phyloP scores from a whole-genome alignment of 768 basidiomycete genomes.

The Rickenella mellea region DNA sequence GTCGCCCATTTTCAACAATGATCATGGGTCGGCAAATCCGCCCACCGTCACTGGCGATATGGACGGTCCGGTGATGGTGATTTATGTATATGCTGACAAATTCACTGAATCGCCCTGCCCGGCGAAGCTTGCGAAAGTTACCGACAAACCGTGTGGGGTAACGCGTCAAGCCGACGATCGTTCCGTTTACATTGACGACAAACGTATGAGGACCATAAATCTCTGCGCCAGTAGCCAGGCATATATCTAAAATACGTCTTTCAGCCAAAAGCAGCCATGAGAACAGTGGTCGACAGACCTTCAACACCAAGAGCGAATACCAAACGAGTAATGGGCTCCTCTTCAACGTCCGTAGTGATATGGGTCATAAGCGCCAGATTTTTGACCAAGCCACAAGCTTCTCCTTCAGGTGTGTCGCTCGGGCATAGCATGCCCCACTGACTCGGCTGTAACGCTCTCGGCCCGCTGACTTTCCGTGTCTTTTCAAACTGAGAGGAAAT shows the following conservation, averaged over 20 bases:
- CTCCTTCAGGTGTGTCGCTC: slow-evolving; percentile 98
- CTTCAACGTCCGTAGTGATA: slow-evolving; percentile 97
- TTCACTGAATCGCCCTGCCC: slow-evolving; percentile 87
- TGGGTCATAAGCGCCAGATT: slow-evolving; percentile 99
- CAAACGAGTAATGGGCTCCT: slow-evolving; percentile 83
- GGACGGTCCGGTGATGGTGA: slow-evolving; percentile 87
- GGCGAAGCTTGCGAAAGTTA: slow-evolving; percentile 86
- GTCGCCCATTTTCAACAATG: slow-evolving; percentile 77
- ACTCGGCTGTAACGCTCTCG: slow-evolving; percentile 91
- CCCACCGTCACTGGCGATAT: slow-evolving; percentile 95
- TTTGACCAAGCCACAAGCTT: slow-evolving; percentile 97
- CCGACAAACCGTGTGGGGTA: slow-evolving; percentile 77
- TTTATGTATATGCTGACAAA: slow-evolving; percentile 97
- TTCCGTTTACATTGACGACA: slow-evolving; percentile 95
- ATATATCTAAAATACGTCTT: slow-evolving; percentile 54
- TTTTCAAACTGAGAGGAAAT: slow-evolving; percentile 99
- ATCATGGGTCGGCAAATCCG: slow-evolving; percentile 97
- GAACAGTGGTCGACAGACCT: slow-evolving; percentile 39
- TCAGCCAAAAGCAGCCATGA: slow-evolving; percentile 6
- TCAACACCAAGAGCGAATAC: slow-evolving; percentile 96
- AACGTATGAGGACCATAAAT: slow-evolving; percentile 91
- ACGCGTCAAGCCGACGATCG: slow-evolving; percentile 87
- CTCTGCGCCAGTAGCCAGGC: slow-evolving; percentile 85
- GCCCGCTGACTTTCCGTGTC: slow-evolving; percentile 96
- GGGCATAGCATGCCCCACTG: slow-evolving; percentile 99